Percentiles rank a stretch among this genome's conserved stretches.
Conservation (phyloP, 352 stramenopile genomes). For the Pythium chondricola region DNA sequence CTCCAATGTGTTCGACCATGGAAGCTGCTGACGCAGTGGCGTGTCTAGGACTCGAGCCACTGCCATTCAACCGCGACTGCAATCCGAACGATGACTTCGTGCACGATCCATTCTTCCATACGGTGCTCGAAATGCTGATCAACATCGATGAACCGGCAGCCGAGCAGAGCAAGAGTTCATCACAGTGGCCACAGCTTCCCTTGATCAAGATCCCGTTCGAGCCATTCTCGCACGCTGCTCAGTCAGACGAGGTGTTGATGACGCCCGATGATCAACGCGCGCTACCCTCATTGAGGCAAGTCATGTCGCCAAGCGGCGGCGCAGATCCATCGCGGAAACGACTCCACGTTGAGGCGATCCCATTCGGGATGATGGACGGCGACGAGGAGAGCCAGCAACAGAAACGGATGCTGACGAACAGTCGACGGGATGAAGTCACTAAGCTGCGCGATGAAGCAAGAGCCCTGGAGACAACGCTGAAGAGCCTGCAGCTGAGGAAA, state of each 20-base stretch:
- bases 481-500: slow-evolving; percentile 8
- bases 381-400: slow-evolving; percentile 5
- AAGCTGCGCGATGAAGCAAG: slow-evolving; percentile 9
- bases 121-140: slow-evolving; percentile 5
- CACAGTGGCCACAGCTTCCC: slow-evolving; percentile 1
- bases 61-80: slow-evolving; percentile 2
- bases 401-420: slow-evolving; percentile 12
- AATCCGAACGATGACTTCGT: background rate
- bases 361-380: background rate
- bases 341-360: slow-evolving; percentile 4
- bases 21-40: too few species aligned
- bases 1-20: too few species aligned
- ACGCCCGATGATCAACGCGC: slow-evolving; percentile 11
- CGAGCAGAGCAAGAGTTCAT: background rate
- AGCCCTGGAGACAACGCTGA: slow-evolving; percentile 10
- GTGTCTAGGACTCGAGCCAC: too few species aligned
- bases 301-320: slow-evolving; percentile 1
- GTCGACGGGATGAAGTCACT: slow-evolving; percentile 5
- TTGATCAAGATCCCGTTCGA: slow-evolving; percentile 7
- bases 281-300: background rate
- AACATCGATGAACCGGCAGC: background rate
- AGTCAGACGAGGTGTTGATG: background rate
- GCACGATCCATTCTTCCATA: slow-evolving; percentile 11
- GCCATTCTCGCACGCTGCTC: background rate
- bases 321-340: background rate